These are phyloP conservation scores for Fusarium sp. DNA, from an alignment of 2,329 filamentous ascomycete genomes.

Conservation along the genomic window DNA sequence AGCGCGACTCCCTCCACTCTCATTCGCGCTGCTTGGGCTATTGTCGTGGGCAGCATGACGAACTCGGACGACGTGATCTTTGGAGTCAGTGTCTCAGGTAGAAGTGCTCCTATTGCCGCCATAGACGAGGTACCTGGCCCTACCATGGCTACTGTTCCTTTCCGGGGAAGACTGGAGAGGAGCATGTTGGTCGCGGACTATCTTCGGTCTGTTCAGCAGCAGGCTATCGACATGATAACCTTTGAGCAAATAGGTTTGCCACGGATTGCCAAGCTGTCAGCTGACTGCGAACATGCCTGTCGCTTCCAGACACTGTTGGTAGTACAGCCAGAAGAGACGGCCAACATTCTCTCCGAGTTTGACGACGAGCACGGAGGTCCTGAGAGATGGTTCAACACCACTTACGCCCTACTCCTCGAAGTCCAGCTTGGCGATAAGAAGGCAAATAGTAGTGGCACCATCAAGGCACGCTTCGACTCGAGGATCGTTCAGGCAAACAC, in stretches of 20 bases:
- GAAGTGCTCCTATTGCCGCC: slow-evolving; percentile 38
- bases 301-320: slow-evolving; percentile 25
- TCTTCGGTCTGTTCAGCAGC: slow-evolving; percentile 48
- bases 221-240: slow-evolving; percentile 23
- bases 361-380: neutral
- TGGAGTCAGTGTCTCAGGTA: slow-evolving; percentile 56
- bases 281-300: slow-evolving; percentile 2
- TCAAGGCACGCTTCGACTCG: slow-evolving; percentile 1
- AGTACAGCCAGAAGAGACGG: neutral
- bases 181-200: slow-evolving; percentile 50
- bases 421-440: neutral
- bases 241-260: slow-evolving; percentile 34
- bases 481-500: neutral
- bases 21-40: slow-evolving; percentile 58
- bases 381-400: neutral
- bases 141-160: slow-evolving; percentile 50
- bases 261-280: slow-evolving; percentile 26
- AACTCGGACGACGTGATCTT: slow-evolving; percentile 54
- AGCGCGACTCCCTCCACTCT: slow-evolving; percentile 16
- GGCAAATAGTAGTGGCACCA: neutral
- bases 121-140: slow-evolving; percentile 39
- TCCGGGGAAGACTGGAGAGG: slow-evolving; percentile 42
- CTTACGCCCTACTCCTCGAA: slow-evolving; percentile 3
- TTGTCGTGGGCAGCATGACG: slow-evolving; percentile 58
- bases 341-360: neutral